Evolutionary conservation across 1,139 yeast species (phyloP), one percentile per base, ranked within the genome.

Genomic region (Candida neerlandica): DNA sequence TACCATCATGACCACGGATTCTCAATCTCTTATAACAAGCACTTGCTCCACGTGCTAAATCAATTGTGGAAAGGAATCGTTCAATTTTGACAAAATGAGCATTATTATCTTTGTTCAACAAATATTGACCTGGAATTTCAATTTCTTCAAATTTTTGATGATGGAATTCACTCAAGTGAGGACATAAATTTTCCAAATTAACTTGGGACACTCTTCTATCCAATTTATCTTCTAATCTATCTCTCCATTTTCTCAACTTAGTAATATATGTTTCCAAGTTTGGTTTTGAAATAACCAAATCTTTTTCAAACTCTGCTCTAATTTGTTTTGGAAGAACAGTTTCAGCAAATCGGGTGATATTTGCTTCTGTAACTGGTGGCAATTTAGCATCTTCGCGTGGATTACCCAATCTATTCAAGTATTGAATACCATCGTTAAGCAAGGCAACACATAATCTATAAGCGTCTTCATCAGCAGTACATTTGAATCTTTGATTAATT

Each of bases 61-160:
- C 96, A 51, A 95, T 83, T 0, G 90, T 84, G 2, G 99, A 95
- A 68, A 94, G 73, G 71, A 95, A 95, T 53, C 99, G 77, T 55
- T 91, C 97, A 62, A 95, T 90, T 76, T 92, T 94, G 48, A 90
- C 81, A 65, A 95, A 95, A 66, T 92, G 97, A 41, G 82, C 75
- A 65, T 91, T 94, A 64, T 78, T 87, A 60, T 92, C 98, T 63
- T 86, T 87, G 65, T 87, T 86, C 67, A 85, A 70, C 60, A 92
- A 75, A 63, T 94, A 94, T 64, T 95, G 99, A 1, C 99, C 99
- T 0, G 99, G 99, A 51, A 95, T 86, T 66, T 95, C 99, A 53
- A 95, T 90, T 48, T 95, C 98, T 67, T 95, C 99, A 65, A 94
- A 95, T 70, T 91, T 92, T 66, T 94, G 99, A 65, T 94, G 96